Evolutionary conservation across 1,139 yeast species (phyloP).

Genomic region (Blastobotrys serpentis): DNA sequence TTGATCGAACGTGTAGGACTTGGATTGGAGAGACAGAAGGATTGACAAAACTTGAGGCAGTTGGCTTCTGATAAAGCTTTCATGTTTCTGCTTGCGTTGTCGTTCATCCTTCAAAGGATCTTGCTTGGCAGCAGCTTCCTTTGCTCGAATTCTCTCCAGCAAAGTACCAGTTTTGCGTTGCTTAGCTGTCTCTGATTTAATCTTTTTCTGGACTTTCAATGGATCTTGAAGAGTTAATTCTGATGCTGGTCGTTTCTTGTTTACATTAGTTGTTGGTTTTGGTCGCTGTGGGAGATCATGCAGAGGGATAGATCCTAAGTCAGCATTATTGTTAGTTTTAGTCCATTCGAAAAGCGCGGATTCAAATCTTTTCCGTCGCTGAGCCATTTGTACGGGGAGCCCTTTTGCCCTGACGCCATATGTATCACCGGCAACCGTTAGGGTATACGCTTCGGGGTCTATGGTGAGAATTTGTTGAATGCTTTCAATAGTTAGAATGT

Average conservation of each 20-base stretch:
- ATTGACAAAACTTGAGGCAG: slow-evolving; percentile 27
- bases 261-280: neutral
- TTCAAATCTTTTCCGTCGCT: slow-evolving; percentile 16
- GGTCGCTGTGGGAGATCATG: neutral
- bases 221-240: slow-evolving; percentile 1
- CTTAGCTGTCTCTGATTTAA: slow-evolving; percentile 11
- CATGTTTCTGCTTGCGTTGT: slow-evolving; percentile 16
- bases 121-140: slow-evolving; percentile 29
- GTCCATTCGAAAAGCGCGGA: neutral
- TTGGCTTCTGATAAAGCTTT: slow-evolving; percentile 29
- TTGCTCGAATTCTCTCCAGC: slow-evolving; percentile 37
- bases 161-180: slow-evolving; percentile 25
- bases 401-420: slow-evolving; percentile 17
- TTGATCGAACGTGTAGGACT: slow-evolving; percentile 18
- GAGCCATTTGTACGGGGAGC: slow-evolving; percentile 17
- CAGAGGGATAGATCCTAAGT: slow-evolving; percentile 1
- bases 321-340: neutral
- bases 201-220: slow-evolving; percentile 17
- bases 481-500: slow-evolving; percentile 25
- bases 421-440: slow-evolving; percentile 9
- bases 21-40: slow-evolving; percentile 21
- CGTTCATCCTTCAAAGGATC: slow-evolving; percentile 19
- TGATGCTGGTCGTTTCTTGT: slow-evolving; percentile 10
- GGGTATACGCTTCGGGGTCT: slow-evolving; percentile 27
- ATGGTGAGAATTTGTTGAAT: slow-evolving; percentile 30